A percentile compares a stretch with the other conserved stretches of the same genome.
Evolutionary conservation across 257 asterid genomes (phyloP).

Genomic region (Nicotiana benthamiana): DNA sequence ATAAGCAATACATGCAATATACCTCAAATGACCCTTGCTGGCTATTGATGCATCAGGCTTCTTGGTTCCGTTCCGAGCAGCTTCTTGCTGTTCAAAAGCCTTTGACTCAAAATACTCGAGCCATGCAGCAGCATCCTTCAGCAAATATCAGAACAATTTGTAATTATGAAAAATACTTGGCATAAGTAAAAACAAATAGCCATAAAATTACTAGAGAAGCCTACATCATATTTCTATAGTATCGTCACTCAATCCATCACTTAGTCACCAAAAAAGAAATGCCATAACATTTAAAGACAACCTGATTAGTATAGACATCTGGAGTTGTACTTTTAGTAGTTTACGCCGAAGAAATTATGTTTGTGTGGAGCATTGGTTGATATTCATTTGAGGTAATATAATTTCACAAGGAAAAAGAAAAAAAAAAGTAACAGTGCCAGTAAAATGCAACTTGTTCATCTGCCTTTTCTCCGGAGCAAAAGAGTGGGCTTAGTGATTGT

Average conservation of each 20-base stretch:
- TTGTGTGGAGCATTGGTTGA: not conserved
- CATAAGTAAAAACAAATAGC: not conserved
- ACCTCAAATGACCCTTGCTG: constrained; percentile 99
- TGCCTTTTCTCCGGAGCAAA: not conserved
- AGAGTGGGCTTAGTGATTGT: not conserved
- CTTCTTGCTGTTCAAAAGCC: constrained; percentile 99
- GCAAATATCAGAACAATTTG: not conserved
- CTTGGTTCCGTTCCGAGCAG: constrained; percentile 87
- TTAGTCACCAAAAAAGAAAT: not conserved
- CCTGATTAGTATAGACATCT: not conserved
- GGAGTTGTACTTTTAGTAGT: not conserved
- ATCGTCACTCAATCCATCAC: not conserved
- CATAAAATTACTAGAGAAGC: not conserved
- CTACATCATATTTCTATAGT: not conserved
- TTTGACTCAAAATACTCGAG: constrained; percentile 97
- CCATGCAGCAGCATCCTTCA: constrained; percentile 99
- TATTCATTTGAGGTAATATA: not conserved
- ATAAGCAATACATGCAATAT: constrained; percentile 21
- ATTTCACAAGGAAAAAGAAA: not conserved
- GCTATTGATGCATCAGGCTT: constrained; percentile 95
- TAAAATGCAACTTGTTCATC: not conserved
- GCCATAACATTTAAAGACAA: not conserved
- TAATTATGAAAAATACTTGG: not conserved
- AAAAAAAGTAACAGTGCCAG: not conserved
- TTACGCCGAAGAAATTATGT: not conserved